Base-by-base conservation (phyloP, 2,329 filamentous ascomycete species). In the Apiospora phragmitis region DNA sequence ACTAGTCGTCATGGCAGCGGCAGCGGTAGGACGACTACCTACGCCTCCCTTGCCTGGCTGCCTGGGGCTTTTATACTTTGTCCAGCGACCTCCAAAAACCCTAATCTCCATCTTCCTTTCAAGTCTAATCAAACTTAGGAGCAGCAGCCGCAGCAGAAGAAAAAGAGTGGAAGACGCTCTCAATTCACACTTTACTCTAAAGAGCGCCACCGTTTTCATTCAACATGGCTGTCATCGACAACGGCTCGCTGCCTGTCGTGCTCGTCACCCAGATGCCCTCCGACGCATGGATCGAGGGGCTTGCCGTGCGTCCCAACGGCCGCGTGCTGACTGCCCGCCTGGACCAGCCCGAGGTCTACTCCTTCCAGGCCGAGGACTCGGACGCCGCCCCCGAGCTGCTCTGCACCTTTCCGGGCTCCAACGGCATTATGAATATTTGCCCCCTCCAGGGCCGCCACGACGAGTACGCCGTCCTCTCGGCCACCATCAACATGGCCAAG, bases 261-360 rank as follows among this genome's bases (percentile, higher is more conserved):
- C 74, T 79, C 66, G 73, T 80, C 66, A 79, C 78, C 4, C 78
- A 80, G 68, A 68, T 77, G 26, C 78, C 78, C 18, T 78, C 78
- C 35, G 76, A 79, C 51, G 75, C 76, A 14, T 79, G 78, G 77
- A 78, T 79, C 68, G 77, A 80, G 67, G 76, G 77, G 9, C 74
- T 79, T 69, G 73, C 74, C 29, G 42, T 76, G 26, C 77, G 78
- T 1, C 78, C 78, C n/a, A 77, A 78, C 69, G 78, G 78, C 70
- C 75, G 74, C 18, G 74, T 79, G 24, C 69, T 80, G 14, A 74
- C 75, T 18, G 71, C 77, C 35, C 77, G 78, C 59, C 65, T 79
- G 42, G 78, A 80, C 72, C 71, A 76, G 69, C 77, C 78, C 16
- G 77, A 79, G 65, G 70, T 80, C 3, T 80, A 79, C 72, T 77